Evolutionary conservation across 139 green algal genomes (phyloP).

Genomic region (Tetradesmus obliquus): DNA sequence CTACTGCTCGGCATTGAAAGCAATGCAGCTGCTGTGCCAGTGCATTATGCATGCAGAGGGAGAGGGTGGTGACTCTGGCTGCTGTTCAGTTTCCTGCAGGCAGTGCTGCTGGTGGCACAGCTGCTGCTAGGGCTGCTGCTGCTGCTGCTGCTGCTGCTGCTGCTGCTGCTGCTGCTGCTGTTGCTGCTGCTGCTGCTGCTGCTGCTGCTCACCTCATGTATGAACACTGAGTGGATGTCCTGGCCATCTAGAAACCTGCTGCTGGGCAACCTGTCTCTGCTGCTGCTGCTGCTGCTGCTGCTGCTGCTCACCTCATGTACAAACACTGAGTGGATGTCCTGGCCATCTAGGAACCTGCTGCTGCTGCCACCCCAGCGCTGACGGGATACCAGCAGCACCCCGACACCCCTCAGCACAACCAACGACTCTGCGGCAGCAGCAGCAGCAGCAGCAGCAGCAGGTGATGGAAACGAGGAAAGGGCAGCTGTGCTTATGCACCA

Average conservation of each 20-base stretch:
- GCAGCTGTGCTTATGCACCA: no score
- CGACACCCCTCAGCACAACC: neutral
- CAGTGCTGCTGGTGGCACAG: neutral
- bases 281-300: neutral
- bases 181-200: neutral
- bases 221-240: slow-evolving; percentile 45
- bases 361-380: slow-evolving; percentile 49
- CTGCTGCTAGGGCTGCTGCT: neutral
- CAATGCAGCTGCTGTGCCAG: no score
- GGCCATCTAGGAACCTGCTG: slow-evolving; percentile 52
- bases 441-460: neutral
- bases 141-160: neutral
- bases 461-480: no score
- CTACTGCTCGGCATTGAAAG: no score
- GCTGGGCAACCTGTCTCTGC: neutral
- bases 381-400: slow-evolving; percentile 48
- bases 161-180: no score
- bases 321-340: slow-evolving; percentile 45
- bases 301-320: slow-evolving; percentile 32
- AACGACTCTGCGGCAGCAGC: slow-evolving; percentile 14
- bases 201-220: slow-evolving; percentile 40
- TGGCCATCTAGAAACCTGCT: slow-evolving; percentile 48
- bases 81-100: neutral
- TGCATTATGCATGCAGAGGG: no score
- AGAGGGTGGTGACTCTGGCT: neutral